Percentiles rank a stretch among this genome's conserved stretches.
Conservation (phyloP, 768 basidiomycete genomes). For the Pleurotus platypus region DNA sequence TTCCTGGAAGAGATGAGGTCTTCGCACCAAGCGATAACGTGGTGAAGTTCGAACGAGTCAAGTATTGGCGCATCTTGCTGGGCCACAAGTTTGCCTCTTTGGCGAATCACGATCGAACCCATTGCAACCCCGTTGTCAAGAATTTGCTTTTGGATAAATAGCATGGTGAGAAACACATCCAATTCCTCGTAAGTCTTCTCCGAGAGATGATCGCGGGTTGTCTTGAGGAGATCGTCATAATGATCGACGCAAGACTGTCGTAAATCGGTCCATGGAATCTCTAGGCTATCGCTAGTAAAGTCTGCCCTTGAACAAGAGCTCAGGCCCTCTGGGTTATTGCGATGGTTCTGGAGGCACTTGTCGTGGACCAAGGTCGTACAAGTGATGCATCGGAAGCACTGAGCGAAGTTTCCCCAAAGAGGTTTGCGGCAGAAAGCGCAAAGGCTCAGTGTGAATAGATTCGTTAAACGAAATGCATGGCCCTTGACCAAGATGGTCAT, state of each 20-base stretch:
- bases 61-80: constrained; percentile 28
- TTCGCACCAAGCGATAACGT: constrained; percentile 45
- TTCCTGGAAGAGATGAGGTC: constrained; percentile 40
- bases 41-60: constrained; percentile 62
- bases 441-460: constrained; percentile 70
- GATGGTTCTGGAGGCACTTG: constrained; percentile 33
- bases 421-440: constrained; percentile 68
- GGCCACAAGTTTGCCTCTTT: constrained; percentile 24
- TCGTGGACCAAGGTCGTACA: constrained; percentile 64
- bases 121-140: constrained; percentile 62
- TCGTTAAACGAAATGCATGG: constrained; percentile 57
- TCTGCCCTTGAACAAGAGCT: constrained; percentile 34
- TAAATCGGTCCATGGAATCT: constrained; percentile 48
- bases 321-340: constrained; percentile 19
- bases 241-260: constrained; percentile 53
- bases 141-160: constrained; percentile 68
- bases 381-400: constrained; percentile 59
- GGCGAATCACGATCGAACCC: constrained; percentile 58
- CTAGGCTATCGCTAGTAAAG: constrained; percentile 43
- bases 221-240: constrained; percentile 41
- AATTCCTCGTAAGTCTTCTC: constrained; percentile 65
- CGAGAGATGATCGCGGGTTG: constrained; percentile 42
- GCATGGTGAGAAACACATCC: constrained; percentile 50
- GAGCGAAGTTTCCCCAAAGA: constrained; percentile 66
- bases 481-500: constrained; percentile 22